phyloP scores from a whole-genome alignment of 179 eudicot species.

The Silene coronaria region DNA sequence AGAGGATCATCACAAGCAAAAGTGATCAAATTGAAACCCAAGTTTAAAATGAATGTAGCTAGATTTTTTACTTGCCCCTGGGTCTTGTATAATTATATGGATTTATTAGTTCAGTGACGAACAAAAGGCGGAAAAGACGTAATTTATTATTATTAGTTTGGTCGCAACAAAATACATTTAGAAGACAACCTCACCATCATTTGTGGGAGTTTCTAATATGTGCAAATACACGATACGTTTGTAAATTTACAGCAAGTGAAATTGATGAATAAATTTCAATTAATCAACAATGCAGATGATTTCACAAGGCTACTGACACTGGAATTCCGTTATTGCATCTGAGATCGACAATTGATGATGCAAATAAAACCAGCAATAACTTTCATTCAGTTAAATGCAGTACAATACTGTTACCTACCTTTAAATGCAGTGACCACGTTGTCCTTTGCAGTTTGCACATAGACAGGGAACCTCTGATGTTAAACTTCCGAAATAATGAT shows the following conservation, averaged over 20 bases:
- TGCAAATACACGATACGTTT: too few species aligned
- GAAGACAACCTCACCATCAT: too few species aligned
- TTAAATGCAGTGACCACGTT: constrained; percentile 70
- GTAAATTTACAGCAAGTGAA: too few species aligned
- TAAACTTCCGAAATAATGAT: constrained; percentile 78
- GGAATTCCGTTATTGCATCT: background rate
- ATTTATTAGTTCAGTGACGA: constrained; percentile 7
- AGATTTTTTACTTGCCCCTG: background rate
- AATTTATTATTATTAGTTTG: background rate
- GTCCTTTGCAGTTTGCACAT: constrained; percentile 81
- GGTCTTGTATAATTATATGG: constrained; percentile 1
- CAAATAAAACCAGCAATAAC: too few species aligned
- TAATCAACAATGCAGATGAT: background rate
- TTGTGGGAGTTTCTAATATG: too few species aligned
- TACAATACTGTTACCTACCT: constrained; percentile 44
- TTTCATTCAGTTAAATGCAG: background rate
- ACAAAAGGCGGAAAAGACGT: background rate
- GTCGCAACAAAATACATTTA: background rate
- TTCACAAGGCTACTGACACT: background rate
- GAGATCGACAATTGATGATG: background rate
- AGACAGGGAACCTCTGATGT: constrained; percentile 67
- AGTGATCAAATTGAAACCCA: constrained; percentile 5
- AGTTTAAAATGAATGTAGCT: constrained; percentile 1
- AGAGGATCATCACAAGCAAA: constrained; percentile 20
- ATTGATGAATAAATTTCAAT: background rate